Evolutionary conservation across 2,329 filamentous ascomycete species (phyloP).

Genomic region (Didymella keratinophila): DNA sequence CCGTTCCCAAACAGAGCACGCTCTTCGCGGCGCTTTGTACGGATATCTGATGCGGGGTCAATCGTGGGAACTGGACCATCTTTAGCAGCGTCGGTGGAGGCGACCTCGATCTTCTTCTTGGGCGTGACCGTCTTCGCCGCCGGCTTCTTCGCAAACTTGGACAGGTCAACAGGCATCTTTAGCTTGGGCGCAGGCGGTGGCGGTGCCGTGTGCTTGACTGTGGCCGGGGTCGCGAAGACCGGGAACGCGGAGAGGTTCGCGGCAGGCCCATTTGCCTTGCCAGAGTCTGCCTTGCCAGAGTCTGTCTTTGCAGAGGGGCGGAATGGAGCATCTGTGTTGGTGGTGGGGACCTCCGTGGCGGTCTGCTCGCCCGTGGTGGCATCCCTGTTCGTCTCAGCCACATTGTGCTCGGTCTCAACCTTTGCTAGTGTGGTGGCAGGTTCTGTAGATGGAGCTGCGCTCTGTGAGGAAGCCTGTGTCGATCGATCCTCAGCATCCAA

Average conservation of each 20-base stretch:
- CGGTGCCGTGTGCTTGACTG: conserved; percentile 29
- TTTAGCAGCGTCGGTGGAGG: conserved; percentile 4
- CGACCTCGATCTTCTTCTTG: neutral
- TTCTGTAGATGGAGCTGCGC: neutral
- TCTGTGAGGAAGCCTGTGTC: conserved; percentile 6
- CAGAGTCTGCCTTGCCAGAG: neutral
- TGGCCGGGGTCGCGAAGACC: conserved; percentile 27
- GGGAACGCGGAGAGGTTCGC: conserved; percentile 11
- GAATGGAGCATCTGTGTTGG: neutral
- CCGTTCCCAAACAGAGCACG: conserved; percentile 34
- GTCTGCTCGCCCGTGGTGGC: neutral
- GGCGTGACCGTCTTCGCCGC: neutral
- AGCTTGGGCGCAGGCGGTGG: conserved; percentile 32
- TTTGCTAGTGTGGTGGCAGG: neutral
- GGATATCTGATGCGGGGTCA: conserved; percentile 26
- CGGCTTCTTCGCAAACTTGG: conserved; percentile 32
- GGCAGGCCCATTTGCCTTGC: conserved; percentile 2
- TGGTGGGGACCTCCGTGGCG: too few species aligned
- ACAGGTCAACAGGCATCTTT: conserved; percentile 33
- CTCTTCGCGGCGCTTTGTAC: conserved; percentile 31
- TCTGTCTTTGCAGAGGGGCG: neutral
- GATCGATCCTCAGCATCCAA: conserved; percentile 15
- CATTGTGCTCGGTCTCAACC: neutral
- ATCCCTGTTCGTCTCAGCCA: neutral
- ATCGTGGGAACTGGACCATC: conserved; percentile 22